phyloP scores from a whole-genome alignment of 257 asterid genomes.

The Jaltomata sinuosa region DNA sequence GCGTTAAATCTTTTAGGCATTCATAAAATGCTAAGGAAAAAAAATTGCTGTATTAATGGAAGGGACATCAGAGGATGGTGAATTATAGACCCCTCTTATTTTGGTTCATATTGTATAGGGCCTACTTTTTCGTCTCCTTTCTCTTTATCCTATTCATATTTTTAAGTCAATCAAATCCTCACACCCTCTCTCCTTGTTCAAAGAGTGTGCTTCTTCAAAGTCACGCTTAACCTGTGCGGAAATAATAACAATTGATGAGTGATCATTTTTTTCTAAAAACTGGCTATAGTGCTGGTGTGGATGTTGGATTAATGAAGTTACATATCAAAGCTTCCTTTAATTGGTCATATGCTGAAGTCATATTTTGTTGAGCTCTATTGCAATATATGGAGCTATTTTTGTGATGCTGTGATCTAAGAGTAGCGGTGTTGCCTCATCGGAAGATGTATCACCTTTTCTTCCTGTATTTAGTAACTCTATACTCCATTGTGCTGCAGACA shows the following conservation, averaged over 20 bases:
- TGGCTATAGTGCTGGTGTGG: not conserved
- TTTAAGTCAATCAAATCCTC: not conserved
- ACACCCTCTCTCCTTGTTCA: not conserved
- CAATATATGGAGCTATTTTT: not conserved
- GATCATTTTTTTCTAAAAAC: not conserved
- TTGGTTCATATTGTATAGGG: not conserved
- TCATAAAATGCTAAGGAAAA: not conserved
- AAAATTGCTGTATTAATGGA: not conserved
- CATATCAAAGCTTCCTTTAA: not conserved
- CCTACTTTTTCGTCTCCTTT: not conserved
- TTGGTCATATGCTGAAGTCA: not conserved
- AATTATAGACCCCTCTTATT: not conserved
- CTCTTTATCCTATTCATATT: not conserved
- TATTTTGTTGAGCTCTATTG: not conserved
- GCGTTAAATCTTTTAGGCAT: not conserved
- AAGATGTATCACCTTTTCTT: not conserved
- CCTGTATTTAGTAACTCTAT: not conserved
- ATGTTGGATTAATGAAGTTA: not conserved
- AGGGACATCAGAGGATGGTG: not conserved
- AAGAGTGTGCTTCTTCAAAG: not conserved
- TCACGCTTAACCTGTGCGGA: not conserved
- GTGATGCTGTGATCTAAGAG: not conserved
- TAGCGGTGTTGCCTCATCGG: not conserved
- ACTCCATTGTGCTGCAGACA: conserved; percentile 46
- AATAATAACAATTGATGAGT: not conserved